Percentiles rank a stretch among this genome's conserved stretches.
These are phyloP conservation scores for Corchorus olitorius DNA, from an alignment of 345 rosid species.

Conservation along the genomic window DNA sequence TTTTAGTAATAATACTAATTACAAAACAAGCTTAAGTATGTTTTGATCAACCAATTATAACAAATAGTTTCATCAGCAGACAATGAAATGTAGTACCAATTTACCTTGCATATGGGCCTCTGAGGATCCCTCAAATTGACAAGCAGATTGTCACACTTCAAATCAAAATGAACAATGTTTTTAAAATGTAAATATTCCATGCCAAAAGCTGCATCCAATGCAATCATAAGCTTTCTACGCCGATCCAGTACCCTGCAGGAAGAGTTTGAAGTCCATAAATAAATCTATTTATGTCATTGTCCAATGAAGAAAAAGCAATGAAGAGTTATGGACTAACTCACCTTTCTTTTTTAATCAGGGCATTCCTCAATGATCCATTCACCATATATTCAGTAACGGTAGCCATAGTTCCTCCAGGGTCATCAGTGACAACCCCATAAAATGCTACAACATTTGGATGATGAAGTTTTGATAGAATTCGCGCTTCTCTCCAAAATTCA, in stretches of 20 bases:
- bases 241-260: constrained; percentile 70
- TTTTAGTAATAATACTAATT: not conserved
- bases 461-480: constrained; percentile 82
- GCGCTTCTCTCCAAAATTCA: constrained; percentile 94
- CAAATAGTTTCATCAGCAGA: not conserved
- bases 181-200: constrained; percentile 93
- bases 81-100: constrained; percentile 8
- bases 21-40: not conserved
- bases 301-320: not conserved
- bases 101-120: constrained; percentile 91
- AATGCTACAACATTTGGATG: constrained; percentile 96
- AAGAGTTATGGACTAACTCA: constrained; percentile 20
- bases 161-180: constrained; percentile 88
- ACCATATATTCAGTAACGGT: constrained; percentile 93
- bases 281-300: constrained; percentile 17
- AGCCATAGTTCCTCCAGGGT: constrained; percentile 86
- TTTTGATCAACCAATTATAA: not conserved
- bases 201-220: constrained; percentile 92
- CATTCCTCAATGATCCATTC: constrained; percentile 84
- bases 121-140: constrained; percentile 90
- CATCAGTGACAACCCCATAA: constrained; percentile 90
- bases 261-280: constrained; percentile 19
- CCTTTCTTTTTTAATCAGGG: constrained; percentile 69
- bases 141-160: constrained; percentile 92
- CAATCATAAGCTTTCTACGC: constrained; percentile 71